These are phyloP conservation scores for Acanthamoeba sp. DNA, from an alignment of 208 protist genomes.

Conservation along the genomic window DNA sequence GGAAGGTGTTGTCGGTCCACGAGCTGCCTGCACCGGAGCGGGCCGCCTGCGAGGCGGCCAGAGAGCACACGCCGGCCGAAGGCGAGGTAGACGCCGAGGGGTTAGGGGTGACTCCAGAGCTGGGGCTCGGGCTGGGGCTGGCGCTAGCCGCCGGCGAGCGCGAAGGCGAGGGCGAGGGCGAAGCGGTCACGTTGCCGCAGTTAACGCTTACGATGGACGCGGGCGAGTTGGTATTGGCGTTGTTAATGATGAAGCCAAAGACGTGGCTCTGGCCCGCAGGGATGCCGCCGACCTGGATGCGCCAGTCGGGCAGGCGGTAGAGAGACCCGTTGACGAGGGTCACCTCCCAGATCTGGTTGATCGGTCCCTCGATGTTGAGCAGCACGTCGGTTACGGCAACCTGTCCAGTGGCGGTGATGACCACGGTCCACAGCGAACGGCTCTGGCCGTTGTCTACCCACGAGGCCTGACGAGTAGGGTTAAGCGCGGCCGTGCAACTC, in stretches of 20 bases:
- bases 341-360: conserved; percentile 58
- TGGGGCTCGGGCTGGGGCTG: neutral
- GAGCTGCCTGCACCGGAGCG: neutral
- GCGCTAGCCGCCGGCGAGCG: neutral
- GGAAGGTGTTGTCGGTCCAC: neutral
- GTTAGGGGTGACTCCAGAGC: neutral
- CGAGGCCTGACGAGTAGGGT: neutral
- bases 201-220: neutral
- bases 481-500: neutral
- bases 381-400: neutral
- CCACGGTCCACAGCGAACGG: conserved; percentile 28
- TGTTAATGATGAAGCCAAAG: conserved; percentile 57
- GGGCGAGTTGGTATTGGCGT: neutral
- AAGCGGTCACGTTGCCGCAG: neutral
- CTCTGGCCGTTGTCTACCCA: neutral
- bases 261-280: conserved; percentile 19
- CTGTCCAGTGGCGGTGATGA: neutral
- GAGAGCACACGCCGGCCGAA: neutral
- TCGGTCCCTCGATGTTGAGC: neutral
- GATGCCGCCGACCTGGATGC: conserved; percentile 9
- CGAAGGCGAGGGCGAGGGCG: neutral
- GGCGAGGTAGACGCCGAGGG: neutral
- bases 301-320: conserved; percentile 37
- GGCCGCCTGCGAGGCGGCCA: neutral
- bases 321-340: neutral